phyloP scores from a whole-genome alignment of 495 filamentous ascomycete species.

The Entonaema liquescens region DNA sequence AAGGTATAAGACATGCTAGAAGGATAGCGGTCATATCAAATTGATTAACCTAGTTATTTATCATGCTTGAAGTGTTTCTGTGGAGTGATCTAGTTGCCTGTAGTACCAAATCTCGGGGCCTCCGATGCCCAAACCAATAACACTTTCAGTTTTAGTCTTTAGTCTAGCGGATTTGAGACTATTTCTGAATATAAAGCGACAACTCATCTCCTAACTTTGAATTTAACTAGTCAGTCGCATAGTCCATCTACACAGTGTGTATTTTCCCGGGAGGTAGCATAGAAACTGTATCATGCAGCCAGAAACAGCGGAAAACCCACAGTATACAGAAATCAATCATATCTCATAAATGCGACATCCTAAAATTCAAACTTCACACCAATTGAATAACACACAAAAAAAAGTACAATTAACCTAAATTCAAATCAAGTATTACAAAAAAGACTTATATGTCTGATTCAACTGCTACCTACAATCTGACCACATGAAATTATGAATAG shows the following conservation, averaged over 20 bases:
- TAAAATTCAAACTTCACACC: neutral
- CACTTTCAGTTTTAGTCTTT: too few species aligned
- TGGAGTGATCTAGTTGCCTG: neutral
- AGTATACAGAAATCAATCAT: constrained; percentile 2
- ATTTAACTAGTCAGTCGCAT: neutral
- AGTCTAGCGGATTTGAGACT: too few species aligned
- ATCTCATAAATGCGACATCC: neutral
- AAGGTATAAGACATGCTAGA: neutral
- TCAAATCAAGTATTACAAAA: neutral
- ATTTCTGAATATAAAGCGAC: neutral
- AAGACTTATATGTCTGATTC: neutral
- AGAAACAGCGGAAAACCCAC: constrained; percentile 13
- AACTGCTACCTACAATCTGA: neutral
- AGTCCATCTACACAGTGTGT: neutral
- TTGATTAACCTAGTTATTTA: neutral
- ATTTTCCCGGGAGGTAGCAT: neutral
- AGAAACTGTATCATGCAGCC: neutral
- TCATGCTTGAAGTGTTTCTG: neutral
- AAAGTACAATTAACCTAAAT: neutral
- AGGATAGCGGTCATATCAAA: neutral
- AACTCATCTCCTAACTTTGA: neutral
- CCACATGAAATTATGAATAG: constrained; percentile 38
- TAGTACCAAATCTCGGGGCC: too few species aligned
- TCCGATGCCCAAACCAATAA: too few species aligned
- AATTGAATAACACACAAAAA: neutral